Base-by-base conservation (phyloP, 2,329 filamentous ascomycete genomes). In the Colletotrichum spaethianum region DNA sequence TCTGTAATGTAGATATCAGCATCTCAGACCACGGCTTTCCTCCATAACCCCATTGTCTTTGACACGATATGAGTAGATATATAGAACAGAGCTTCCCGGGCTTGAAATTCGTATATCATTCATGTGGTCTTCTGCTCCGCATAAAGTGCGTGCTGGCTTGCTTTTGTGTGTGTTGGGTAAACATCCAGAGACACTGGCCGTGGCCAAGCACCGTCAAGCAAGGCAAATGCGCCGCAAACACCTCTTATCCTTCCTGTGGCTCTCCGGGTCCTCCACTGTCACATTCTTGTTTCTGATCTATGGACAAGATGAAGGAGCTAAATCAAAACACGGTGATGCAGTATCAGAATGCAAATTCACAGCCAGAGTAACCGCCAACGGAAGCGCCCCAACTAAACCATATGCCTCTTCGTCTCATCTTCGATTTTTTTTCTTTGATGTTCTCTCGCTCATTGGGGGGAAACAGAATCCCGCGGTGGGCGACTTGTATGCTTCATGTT, bases 81-180 rank as follows among this genome's bases (percentile, higher is more conserved):
- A 4, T 4, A 31, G 12, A 60, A 12, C 4, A 14, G n/a, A 9
- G 18, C 6, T 55, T 23, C 28, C 26, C 28, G 38, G 28, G 26
- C 26, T 36, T 52, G 12, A 36, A 46, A 53, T 46, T 55, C 46
- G 64, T 67, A 31, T 46, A 63, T 67, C 59, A 33, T 67, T 60
- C 40, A 12, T 18, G 5, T 44, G 50, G 33, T 28, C 20, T 53
- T 46, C 36, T 59, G 57, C 64, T 44, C 59, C 40, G 28, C 44
- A 52, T 38, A 38, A 26, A 36, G 28, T 1, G 44, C 3, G 26
- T 40, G 5, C 28, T 48, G 31, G 42, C 55, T 67, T 67, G 23
- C 36, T 28, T 67, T 42, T 38, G 53, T 66, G 28, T 52, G n/a
- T 48, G 52, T 28, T 55, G 52, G 28, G 31, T 7, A 7, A 36